Conservation (phyloP, 1,139 yeast species). For the Meyerozyma carpophila region DNA sequence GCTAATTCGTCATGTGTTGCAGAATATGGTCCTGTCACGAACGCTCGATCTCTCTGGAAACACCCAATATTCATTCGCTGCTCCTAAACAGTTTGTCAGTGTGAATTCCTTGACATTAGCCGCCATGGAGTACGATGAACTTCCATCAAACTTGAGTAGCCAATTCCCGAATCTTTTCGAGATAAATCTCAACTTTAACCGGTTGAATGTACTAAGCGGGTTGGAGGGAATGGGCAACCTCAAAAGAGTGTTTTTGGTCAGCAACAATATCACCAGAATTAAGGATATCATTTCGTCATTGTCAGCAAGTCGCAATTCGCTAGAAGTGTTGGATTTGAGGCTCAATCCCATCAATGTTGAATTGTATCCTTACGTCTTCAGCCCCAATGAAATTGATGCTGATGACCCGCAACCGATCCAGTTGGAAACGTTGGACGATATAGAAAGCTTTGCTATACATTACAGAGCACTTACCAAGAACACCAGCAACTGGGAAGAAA, state of each 20-base stretch:
- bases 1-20: conserved; percentile 16
- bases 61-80: conserved; percentile 8
- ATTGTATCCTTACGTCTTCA: conserved; percentile 50
- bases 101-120: conserved; percentile 36
- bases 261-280: conserved; percentile 37
- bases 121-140: conserved; percentile 34
- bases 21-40: conserved; percentile 16
- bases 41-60: conserved; percentile 40
- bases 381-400: conserved; percentile 34
- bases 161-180: conserved; percentile 44
- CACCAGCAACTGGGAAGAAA: conserved; percentile 31
- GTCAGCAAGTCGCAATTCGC: conserved; percentile 22
- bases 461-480: conserved; percentile 32
- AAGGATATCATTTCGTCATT: conserved; percentile 30
- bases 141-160: conserved; percentile 32
- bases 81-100: conserved; percentile 25
- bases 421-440: conserved; percentile 40
- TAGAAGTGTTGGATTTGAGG: conserved; percentile 43
- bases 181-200: conserved; percentile 48
- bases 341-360: conserved; percentile 46
- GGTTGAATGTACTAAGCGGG: conserved; percentile 24
- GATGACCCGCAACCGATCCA: conserved; percentile 26
- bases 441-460: conserved; percentile 38
- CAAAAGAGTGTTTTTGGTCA: conserved; percentile 37
- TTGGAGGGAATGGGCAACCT: conserved; percentile 28